phyloP scores from a whole-genome alignment of 108 stramenopile genomes.

The Nitzschia sp. region DNA sequence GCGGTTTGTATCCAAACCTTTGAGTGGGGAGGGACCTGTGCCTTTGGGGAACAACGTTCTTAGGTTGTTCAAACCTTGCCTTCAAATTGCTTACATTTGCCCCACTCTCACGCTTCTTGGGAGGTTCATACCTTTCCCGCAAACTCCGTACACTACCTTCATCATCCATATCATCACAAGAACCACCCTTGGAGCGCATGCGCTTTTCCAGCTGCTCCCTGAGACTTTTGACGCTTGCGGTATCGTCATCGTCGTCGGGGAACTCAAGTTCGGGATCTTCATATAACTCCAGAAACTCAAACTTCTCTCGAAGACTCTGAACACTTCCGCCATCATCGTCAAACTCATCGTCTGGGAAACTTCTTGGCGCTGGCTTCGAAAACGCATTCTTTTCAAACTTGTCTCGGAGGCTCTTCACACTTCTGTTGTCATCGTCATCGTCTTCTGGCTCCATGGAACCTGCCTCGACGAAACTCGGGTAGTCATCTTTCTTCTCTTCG shows the following conservation, averaged over 20 bases:
- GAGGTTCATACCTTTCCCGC: slow-evolving; percentile 24
- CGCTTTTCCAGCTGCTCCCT: slow-evolving; percentile 19
- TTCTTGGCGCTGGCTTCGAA: neutral
- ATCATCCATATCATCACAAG: slow-evolving; percentile 21
- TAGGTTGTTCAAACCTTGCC: slow-evolving; percentile 26
- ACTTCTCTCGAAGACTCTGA: slow-evolving; percentile 20
- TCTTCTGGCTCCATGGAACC: neutral
- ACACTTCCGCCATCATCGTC: slow-evolving; percentile 21
- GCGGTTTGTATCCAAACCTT: too few species aligned
- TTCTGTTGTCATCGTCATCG: slow-evolving; percentile 22
- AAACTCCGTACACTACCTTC: slow-evolving; percentile 33
- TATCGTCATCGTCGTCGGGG: slow-evolving; percentile 12
- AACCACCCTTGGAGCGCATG: neutral
- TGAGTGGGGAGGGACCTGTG: neutral
- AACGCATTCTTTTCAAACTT: slow-evolving; percentile 3
- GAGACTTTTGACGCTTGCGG: slow-evolving; percentile 28
- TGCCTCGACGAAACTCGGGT: neutral
- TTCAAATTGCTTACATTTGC: slow-evolving; percentile 18
- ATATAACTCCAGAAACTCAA: neutral
- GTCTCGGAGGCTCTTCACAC: slow-evolving; percentile 28
- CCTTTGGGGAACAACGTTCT: neutral
- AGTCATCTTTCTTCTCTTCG: slow-evolving; percentile 25
- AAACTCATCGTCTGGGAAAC: slow-evolving; percentile 5
- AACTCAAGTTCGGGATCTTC: neutral
- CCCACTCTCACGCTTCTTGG: slow-evolving; percentile 9